Evolutionary conservation across 139 green algal species (phyloP).

Genomic region (Coccomyxa sp.): DNA sequence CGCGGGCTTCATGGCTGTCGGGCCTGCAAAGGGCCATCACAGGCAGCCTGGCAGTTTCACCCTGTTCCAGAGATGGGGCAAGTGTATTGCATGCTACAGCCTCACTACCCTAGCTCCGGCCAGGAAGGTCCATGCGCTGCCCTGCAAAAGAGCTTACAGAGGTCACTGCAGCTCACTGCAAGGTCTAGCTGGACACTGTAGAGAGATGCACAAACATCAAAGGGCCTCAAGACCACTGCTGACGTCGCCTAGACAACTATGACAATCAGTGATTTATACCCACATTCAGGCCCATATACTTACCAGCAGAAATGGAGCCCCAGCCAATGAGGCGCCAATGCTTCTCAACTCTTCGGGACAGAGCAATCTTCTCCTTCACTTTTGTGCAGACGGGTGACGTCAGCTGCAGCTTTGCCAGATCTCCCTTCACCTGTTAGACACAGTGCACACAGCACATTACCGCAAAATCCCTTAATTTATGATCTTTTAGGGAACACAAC

Average conservation of each 20-base stretch:
- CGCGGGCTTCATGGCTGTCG: too few relatives aligned
- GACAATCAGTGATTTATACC: background rate
- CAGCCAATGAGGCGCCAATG: slow-evolving; percentile 98
- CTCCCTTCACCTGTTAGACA: slow-evolving; percentile 77
- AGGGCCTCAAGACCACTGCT: background rate
- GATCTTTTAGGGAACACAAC: too few relatives aligned
- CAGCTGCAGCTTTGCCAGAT: slow-evolving; percentile 98
- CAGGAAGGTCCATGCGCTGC: too few relatives aligned
- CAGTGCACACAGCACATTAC: too few relatives aligned
- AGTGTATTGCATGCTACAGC: too few relatives aligned
- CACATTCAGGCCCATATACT: background rate
- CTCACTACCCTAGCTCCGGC: too few relatives aligned
- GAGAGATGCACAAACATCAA: background rate
- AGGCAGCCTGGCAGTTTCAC: too few relatives aligned
- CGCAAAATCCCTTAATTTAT: too few relatives aligned
- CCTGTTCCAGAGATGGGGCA: too few relatives aligned
- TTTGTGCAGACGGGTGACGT: slow-evolving; percentile 98
- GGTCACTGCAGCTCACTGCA: too few relatives aligned
- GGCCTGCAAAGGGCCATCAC: too few relatives aligned
- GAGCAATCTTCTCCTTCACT: slow-evolving; percentile 96
- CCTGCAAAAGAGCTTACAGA: too few relatives aligned
- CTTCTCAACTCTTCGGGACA: slow-evolving; percentile 94
- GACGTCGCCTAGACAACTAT: background rate
- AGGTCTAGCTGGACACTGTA: background rate
- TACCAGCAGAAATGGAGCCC: slow-evolving; percentile 76